Base-by-base conservation (phyloP, 345 rosid genomes). In the Brassica cretica region DNA sequence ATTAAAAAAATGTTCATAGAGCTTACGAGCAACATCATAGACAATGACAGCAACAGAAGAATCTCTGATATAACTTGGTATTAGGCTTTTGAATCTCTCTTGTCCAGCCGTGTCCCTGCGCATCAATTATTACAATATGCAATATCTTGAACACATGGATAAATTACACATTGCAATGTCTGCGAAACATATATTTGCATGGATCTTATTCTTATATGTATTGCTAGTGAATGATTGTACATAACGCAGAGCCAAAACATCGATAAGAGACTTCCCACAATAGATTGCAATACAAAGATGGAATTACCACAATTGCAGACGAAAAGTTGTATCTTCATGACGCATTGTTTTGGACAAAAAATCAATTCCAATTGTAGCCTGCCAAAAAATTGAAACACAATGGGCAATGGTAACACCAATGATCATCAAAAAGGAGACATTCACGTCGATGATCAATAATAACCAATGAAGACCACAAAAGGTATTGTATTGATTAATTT, bases 41-140 rank as follows among this genome's bases (percentile, higher is more conserved):
- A 86, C 97, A 39, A 91, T 87, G 51, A 93, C 91, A 64, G 97
- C 98, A 68, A 91, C 95, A 64, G 95, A 89, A 74, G 97, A 93
- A 85, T 89, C 95, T 82, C 93, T 81, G 27, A 91, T 93, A 64
- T 91, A 91, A 82, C 97, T 89, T 6, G 97, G 92, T 70, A 93
- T 90, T 9, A 91, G 84, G 82, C 94, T 93, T 81, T 96, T 81
- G 71, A 93, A 93, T 73, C 97, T 87, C 88, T 91, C 98, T 77
- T 93, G 94, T 35, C 98, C 97, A 21, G 98, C 95, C 19, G 97
- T 91, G 75, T 93, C 98, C 96, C 96, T 93, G 81, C 33, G 11
- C 18, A 39, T 15, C 29, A 55, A 27, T n/a, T 30, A 14, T 51
- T n/a, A 51, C 56, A 51, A 1, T 14, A 51, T 39, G 10, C 37